These are phyloP conservation scores for Phascolomyces articulosus DNA, from an alignment of 371 early-diverging fungal species.

Conservation along the genomic window DNA sequence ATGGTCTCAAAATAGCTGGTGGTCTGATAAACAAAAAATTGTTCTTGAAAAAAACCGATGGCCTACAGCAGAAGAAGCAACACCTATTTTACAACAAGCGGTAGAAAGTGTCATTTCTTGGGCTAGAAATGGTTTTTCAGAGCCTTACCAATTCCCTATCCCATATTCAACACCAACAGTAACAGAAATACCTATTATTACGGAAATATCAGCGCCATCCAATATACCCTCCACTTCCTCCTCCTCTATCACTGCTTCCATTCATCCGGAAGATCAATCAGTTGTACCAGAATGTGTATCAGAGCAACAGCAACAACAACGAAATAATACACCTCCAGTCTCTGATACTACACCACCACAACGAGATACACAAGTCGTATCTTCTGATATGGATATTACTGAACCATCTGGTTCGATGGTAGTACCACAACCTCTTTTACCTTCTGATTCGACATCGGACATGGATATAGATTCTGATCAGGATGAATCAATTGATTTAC, in stretches of 20 bases:
- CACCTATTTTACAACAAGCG: neutral
- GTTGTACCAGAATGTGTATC: neutral
- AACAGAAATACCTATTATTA: neutral
- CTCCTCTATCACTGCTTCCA: neutral
- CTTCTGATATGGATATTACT: neutral
- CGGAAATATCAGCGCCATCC: neutral
- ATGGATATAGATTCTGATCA: neutral
- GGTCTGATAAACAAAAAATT: constrained; percentile 4
- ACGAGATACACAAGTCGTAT: neutral
- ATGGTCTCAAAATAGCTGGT: constrained; percentile 9
- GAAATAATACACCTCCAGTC: no score
- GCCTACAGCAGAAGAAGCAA: neutral
- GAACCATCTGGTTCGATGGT: neutral
- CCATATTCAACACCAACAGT: neutral
- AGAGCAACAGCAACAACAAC: neutral
- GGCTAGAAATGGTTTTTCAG: neutral
- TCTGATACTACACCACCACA: neutral
- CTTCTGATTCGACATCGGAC: no score
- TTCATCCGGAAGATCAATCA: neutral
- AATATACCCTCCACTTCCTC: neutral
- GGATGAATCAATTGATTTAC: neutral
- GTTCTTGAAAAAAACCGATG: neutral
- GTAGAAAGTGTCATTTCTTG: neutral
- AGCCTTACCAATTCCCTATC: neutral
- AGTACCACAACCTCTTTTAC: no score